Percentiles rank a stretch among this genome's conserved stretches.
Evolutionary conservation across 1,284 basidiomycete species (phyloP).

Genomic region (Rhodotorula sp.): DNA sequence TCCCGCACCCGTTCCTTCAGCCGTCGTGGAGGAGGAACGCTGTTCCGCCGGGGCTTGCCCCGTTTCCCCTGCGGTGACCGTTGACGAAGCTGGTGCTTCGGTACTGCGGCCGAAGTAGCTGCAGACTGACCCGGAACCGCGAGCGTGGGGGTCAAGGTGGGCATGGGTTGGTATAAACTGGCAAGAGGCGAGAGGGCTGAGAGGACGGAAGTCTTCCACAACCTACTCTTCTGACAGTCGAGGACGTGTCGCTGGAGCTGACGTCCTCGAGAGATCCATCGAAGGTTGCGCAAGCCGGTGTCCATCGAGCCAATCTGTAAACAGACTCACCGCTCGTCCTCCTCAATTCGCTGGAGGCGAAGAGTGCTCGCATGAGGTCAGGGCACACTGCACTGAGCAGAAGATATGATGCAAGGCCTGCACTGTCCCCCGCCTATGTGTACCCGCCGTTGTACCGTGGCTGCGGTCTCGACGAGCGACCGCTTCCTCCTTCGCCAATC

Average conservation of each 20-base stretch:
- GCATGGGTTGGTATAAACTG: not conserved
- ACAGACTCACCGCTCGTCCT: too few relatives aligned
- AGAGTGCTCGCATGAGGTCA: too few relatives aligned
- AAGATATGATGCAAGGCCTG: too few relatives aligned
- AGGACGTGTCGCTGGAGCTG: too few relatives aligned
- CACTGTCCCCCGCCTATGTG: too few relatives aligned
- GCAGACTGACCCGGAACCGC: not conserved
- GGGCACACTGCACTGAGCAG: too few relatives aligned
- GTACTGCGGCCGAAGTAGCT: not conserved
- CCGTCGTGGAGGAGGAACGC: not conserved
- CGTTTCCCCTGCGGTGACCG: slow-evolving; percentile 13
- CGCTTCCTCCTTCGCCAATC: not conserved
- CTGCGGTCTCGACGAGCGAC: not conserved
- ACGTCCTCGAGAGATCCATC: too few relatives aligned
- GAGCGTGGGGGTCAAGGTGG: not conserved
- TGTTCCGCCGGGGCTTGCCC: slow-evolving; percentile 1
- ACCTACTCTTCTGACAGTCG: too few relatives aligned
- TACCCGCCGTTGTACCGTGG: not conserved
- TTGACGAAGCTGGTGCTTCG: slow-evolving; percentile 13
- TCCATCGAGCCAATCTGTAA: too few relatives aligned
- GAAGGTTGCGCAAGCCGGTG: too few relatives aligned
- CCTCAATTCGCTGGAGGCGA: too few relatives aligned
- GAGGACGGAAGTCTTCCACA: not conserved
- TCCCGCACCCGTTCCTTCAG: not conserved
- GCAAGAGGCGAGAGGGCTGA: not conserved